These are phyloP conservation scores for Talaromyces marneffei DNA, from an alignment of 2,329 filamentous ascomycete species.

Conservation along the genomic window DNA sequence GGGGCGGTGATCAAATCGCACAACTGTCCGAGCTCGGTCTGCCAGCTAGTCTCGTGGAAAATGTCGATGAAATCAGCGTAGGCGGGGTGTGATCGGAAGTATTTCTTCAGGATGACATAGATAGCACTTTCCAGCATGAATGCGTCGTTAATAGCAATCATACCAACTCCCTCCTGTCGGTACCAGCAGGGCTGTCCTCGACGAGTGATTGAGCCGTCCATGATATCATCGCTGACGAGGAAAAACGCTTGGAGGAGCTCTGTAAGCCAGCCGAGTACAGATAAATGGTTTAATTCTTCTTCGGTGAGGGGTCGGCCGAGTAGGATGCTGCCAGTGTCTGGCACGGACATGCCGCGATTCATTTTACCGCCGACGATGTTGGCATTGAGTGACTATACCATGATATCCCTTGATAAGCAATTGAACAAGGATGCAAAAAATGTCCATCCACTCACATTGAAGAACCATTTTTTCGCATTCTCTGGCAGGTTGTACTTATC, in stretches of 20 bases:
- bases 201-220: constrained; percentile 93
- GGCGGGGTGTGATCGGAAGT: constrained; percentile 78
- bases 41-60: constrained; percentile 89
- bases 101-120: constrained; percentile 86
- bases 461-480: constrained; percentile 78
- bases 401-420: not conserved
- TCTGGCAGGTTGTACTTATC: constrained; percentile 76
- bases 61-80: constrained; percentile 92
- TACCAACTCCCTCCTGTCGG: constrained; percentile 78
- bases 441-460: constrained; percentile 53
- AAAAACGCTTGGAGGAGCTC: constrained; percentile 99
- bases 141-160: constrained; percentile 96
- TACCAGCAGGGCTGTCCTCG: constrained; percentile 97
- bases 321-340: constrained; percentile 80
- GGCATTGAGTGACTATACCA: constrained; percentile 64
- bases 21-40: constrained; percentile 92
- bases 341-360: constrained; percentile 97
- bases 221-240: constrained; percentile 97
- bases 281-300: constrained; percentile 81
- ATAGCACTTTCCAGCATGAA: constrained; percentile 92
- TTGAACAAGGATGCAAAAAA: not conserved
- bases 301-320: constrained; percentile 65
- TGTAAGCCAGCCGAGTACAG: constrained; percentile 92
- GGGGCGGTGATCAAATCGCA: constrained; percentile 94
- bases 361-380: constrained; percentile 95